Evolutionary conservation across 1,284 basidiomycete species (phyloP).

Genomic region (Rhodotorula sp.): DNA sequence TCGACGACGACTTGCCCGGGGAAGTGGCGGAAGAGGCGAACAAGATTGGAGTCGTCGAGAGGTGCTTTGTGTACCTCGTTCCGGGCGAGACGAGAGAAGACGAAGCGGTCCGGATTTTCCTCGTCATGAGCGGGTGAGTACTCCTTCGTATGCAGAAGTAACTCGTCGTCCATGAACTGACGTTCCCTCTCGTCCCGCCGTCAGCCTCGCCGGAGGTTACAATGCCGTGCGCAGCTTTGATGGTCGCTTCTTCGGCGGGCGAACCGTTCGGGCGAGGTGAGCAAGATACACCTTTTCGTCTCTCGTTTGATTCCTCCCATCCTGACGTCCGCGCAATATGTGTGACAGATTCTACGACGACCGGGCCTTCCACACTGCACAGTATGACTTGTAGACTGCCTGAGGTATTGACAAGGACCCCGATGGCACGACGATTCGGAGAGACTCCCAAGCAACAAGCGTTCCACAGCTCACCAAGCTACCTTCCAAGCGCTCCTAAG

Average conservation of each 20-base stretch:
- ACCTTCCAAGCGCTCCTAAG: background rate
- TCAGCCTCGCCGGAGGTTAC: conserved; percentile 86
- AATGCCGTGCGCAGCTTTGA: conserved; percentile 87
- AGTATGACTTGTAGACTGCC: conserved; percentile 18
- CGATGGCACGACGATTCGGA: too few relatives aligned
- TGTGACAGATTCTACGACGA: conserved; percentile 40
- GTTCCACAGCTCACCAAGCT: background rate
- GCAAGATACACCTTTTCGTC: background rate
- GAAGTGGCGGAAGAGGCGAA: conserved; percentile 89
- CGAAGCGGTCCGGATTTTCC: conserved; percentile 72
- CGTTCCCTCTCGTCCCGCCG: background rate
- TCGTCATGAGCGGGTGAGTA: conserved; percentile 61
- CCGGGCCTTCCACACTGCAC: conserved; percentile 26
- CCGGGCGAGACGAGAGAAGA: conserved; percentile 55
- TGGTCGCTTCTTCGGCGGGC: conserved; percentile 84
- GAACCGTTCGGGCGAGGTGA: conserved; percentile 58
- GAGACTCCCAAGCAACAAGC: background rate
- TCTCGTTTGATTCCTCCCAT: too few relatives aligned
- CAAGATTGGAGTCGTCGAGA: conserved; percentile 56
- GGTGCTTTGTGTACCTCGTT: conserved; percentile 42
- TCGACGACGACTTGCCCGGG: conserved; percentile 78
- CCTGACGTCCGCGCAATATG: accelerated
- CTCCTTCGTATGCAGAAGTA: too few relatives aligned
- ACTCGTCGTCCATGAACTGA: too few relatives aligned
- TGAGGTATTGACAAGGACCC: background rate